Evolutionary conservation across 306 rosid genomes (phyloP).

Genomic region (Cucurbita moschata): DNA sequence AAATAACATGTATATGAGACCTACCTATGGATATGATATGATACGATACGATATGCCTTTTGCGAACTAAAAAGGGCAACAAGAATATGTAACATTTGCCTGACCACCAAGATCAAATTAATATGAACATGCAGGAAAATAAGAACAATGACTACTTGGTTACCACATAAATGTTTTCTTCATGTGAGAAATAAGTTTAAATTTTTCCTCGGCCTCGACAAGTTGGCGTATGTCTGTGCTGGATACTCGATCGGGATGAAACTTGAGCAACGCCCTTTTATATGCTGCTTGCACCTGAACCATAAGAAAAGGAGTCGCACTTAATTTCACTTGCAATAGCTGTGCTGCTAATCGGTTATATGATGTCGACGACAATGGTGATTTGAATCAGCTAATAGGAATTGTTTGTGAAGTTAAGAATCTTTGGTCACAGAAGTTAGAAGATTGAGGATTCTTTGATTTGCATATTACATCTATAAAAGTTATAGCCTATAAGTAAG

Average conservation of each 20-base stretch:
- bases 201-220: constrained; percentile 89
- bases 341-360: background rate
- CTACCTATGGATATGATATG: background rate
- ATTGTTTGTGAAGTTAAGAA: background rate
- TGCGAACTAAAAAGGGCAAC: background rate
- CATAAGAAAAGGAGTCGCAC: background rate
- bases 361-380: background rate
- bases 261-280: constrained; percentile 61
- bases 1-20: background rate
- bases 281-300: constrained; percentile 70
- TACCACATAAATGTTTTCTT: constrained; percentile 33
- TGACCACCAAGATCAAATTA: background rate
- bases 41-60: too few species aligned
- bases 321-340: background rate
- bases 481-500: background rate
- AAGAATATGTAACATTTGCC: background rate
- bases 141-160: background rate
- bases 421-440: background rate
- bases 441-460: background rate
- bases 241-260: constrained; percentile 84
- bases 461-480: background rate
- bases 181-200: constrained; percentile 73
- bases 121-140: too few species aligned
- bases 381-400: background rate
- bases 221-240: constrained; percentile 53